Percentiles rank a stretch among this genome's conserved stretches.
Conservation (phyloP, 768 basidiomycete species). For the Phallus indusiatus region DNA sequence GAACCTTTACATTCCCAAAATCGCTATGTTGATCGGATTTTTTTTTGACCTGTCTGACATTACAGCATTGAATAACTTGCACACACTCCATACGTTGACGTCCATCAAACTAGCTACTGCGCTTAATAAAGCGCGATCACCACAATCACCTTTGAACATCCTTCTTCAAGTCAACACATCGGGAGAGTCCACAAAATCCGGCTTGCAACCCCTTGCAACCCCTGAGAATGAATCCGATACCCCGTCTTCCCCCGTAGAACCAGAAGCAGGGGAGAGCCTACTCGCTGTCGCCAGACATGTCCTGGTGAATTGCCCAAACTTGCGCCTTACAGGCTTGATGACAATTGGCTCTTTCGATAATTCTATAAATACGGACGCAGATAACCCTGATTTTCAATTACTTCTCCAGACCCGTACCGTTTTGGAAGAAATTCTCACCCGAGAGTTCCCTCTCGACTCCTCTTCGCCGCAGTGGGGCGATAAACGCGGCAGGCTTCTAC, state of each 20-base stretch:
- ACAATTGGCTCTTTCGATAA: slow-evolving; percentile 83
- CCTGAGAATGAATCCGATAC: slow-evolving; percentile 15
- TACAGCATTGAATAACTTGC: slow-evolving; percentile 80
- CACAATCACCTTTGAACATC: slow-evolving; percentile 59
- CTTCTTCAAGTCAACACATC: slow-evolving; percentile 95
- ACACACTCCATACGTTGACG: slow-evolving; percentile 78
- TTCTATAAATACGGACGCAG: slow-evolving; percentile 42
- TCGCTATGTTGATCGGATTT: not conserved
- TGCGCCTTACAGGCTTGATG: slow-evolving; percentile 85
- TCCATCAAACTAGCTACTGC: slow-evolving; percentile 72
- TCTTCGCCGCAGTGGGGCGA: slow-evolving; percentile 15
- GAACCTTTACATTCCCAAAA: not conserved
- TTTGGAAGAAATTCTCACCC: slow-evolving; percentile 37
- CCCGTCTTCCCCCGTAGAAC: slow-evolving; percentile 34
- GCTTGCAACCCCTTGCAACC: slow-evolving; percentile 48
- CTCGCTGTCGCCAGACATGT: slow-evolving; percentile 55
- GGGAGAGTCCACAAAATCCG: slow-evolving; percentile 85
- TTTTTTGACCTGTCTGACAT: not conserved
- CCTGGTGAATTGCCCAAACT: slow-evolving; percentile 57
- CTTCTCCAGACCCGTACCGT: slow-evolving; percentile 56
- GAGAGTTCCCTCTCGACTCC: slow-evolving; percentile 14
- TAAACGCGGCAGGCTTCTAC: slow-evolving; percentile 29
- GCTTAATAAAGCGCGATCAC: slow-evolving; percentile 62
- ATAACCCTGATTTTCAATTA: slow-evolving; percentile 66
- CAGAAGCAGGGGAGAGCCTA: slow-evolving; percentile 26